Conservation (phyloP, 805 yeast genomes). For the Candida patagonica region DNA sequence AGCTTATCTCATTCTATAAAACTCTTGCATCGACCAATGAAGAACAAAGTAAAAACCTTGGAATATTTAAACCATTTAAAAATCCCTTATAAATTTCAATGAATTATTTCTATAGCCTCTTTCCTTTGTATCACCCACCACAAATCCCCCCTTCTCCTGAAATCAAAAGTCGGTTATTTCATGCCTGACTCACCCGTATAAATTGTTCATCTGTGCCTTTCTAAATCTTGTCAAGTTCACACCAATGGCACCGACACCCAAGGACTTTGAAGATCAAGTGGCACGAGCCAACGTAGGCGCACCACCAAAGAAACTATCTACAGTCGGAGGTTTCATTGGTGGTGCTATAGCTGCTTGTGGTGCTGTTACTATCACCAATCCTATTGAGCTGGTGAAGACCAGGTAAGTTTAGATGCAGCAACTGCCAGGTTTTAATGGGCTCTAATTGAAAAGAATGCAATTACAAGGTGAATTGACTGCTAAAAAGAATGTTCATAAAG, state of each 20-base stretch:
- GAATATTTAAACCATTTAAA: too few species aligned
- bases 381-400: slow-evolving; percentile 89
- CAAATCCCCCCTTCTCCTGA: too few species aligned
- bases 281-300: neutral
- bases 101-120: too few species aligned
- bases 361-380: slow-evolving; percentile 95
- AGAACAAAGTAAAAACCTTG: too few species aligned
- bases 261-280: neutral
- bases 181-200: neutral
- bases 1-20: too few species aligned
- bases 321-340: slow-evolving; percentile 74
- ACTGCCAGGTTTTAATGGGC: neutral
- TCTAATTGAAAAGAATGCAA: slow-evolving; percentile 74
- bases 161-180: too few species aligned
- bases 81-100: too few species aligned
- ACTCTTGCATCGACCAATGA: too few species aligned
- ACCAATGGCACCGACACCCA: neutral
- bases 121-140: too few species aligned
- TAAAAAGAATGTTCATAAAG: slow-evolving; percentile 36
- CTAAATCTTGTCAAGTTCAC: neutral
- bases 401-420: slow-evolving; percentile 15
- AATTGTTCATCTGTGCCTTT: neutral
- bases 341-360: slow-evolving; percentile 96
- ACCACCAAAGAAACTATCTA: slow-evolving; percentile 22
- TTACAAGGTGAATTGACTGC: slow-evolving; percentile 83